Evolutionary conservation across 192 early-diverging fungal genomes (phyloP).

Genomic region (Umbelopsis ramanniana): DNA sequence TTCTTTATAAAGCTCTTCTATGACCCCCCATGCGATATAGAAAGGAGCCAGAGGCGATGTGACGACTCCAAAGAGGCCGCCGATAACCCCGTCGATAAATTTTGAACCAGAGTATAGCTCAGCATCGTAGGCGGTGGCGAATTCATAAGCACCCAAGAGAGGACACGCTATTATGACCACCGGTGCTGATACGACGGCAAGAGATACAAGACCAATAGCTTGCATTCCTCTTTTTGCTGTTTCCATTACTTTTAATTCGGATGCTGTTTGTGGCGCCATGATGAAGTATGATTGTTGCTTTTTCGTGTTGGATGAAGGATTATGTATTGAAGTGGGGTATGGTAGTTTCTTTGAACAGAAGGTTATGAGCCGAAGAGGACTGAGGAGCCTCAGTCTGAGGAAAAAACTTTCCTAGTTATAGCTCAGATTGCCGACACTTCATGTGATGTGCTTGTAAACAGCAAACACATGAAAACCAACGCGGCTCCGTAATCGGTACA

Average conservation of each 20-base stretch:
- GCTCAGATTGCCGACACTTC: background rate
- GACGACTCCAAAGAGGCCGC: conserved; percentile 27
- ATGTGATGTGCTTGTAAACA: conserved; percentile 17
- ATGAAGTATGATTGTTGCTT: background rate
- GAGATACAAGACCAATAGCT: conserved; percentile 10
- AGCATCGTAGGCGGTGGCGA: conserved; percentile 8
- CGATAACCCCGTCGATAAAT: conserved; percentile 18
- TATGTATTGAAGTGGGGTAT: background rate
- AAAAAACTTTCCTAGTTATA: background rate
- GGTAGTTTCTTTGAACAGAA: no score
- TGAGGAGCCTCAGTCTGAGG: background rate
- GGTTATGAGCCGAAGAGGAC: background rate
- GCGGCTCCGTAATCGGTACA: background rate
- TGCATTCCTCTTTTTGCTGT: conserved; percentile 25
- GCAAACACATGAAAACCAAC: conserved; percentile 2
- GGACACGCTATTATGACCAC: conserved; percentile 28
- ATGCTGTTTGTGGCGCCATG: conserved; percentile 25
- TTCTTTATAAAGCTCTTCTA: background rate
- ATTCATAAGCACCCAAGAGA: conserved; percentile 28
- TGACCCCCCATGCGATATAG: conserved; percentile 9
- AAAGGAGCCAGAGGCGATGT: conserved; percentile 30
- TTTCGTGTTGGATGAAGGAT: background rate
- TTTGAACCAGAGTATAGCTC: conserved; percentile 16
- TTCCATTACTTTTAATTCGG: conserved; percentile 16
- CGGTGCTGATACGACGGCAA: conserved; percentile 10